phyloP scores from a whole-genome alignment of 2,329 filamentous ascomycete species.

The Incumbomyces lentus region DNA sequence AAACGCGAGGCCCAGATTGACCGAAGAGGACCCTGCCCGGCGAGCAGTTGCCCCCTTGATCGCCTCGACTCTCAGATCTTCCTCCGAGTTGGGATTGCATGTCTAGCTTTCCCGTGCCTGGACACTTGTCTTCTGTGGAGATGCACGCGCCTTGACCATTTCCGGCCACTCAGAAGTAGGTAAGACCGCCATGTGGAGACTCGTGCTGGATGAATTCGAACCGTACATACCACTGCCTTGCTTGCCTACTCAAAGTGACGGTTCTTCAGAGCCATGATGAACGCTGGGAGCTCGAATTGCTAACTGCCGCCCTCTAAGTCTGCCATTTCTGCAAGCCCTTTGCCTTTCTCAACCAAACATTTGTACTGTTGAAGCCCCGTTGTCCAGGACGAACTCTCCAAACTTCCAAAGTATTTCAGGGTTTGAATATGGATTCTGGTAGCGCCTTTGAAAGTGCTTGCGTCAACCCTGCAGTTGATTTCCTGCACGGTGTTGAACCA shows the following conservation, averaged over 20 bases:
- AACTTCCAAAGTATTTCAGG: not conserved
- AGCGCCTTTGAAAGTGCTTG: conserved; percentile 8
- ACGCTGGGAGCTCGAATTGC: not conserved
- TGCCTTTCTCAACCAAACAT: not conserved
- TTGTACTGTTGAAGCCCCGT: conserved; percentile 3
- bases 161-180: conserved; percentile 13
- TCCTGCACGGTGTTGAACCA: conserved; percentile 9
- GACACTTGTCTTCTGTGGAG: conserved; percentile 3
- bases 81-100: conserved; percentile 4
- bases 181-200: conserved; percentile 6
- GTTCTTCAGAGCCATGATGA: conserved; percentile 6
- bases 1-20: not conserved
- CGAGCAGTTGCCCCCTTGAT: conserved; percentile 1
- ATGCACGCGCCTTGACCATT: conserved; percentile 6
- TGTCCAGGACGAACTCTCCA: not conserved
- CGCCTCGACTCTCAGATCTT: conserved; percentile 4
- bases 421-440: conserved; percentile 9
- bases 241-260: conserved; percentile 5
- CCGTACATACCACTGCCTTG: conserved; percentile 12
- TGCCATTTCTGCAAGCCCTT: not conserved
- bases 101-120: conserved; percentile 11
- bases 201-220: conserved; percentile 11
- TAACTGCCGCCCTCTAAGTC: not conserved
- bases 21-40: not conserved
- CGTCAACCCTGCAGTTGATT: not conserved